These are phyloP conservation scores for Apostasia ramifera DNA, from an alignment of 106 monocot genomes.

Conservation along the genomic window DNA sequence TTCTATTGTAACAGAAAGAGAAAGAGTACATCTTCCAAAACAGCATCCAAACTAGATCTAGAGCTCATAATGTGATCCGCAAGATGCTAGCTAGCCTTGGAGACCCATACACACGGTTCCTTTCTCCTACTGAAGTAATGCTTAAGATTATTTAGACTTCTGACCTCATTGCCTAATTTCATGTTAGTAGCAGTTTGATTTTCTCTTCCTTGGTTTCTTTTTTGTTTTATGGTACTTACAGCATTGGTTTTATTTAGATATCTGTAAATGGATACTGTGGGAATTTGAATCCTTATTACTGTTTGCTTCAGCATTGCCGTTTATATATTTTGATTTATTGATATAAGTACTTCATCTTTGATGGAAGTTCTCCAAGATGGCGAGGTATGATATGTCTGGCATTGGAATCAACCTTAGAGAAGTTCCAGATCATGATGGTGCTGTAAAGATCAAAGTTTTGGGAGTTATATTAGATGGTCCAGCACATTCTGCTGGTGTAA, in stretches of 20 bases:
- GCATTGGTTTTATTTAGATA: too few species aligned
- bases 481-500: constrained; percentile 85
- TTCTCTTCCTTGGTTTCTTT: not conserved
- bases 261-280: too few species aligned
- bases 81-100: constrained; percentile 81
- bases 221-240: constrained; percentile 3
- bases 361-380: constrained; percentile 96
- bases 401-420: constrained; percentile 92
- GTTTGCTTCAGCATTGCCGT: not conserved
- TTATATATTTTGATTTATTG: constrained; percentile 22
- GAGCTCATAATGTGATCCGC: constrained; percentile 66
- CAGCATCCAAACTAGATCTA: constrained; percentile 53
- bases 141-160: too few species aligned
- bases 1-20: constrained; percentile 42
- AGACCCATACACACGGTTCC: constrained; percentile 89
- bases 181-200: too few species aligned
- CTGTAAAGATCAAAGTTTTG: constrained; percentile 71
- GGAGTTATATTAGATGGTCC: constrained; percentile 89
- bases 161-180: too few species aligned
- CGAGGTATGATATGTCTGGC: constrained; percentile 86
- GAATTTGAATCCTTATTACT: not conserved
- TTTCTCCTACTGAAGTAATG: constrained; percentile 80
- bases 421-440: constrained; percentile 76
- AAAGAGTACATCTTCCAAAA: constrained; percentile 51
- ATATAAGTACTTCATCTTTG: constrained; percentile 16